Evolutionary conservation across 2,329 filamentous ascomycete genomes (phyloP), one percentile per base, ranked within the genome.

Genomic region (Myriosclerotinia curreyana): DNA sequence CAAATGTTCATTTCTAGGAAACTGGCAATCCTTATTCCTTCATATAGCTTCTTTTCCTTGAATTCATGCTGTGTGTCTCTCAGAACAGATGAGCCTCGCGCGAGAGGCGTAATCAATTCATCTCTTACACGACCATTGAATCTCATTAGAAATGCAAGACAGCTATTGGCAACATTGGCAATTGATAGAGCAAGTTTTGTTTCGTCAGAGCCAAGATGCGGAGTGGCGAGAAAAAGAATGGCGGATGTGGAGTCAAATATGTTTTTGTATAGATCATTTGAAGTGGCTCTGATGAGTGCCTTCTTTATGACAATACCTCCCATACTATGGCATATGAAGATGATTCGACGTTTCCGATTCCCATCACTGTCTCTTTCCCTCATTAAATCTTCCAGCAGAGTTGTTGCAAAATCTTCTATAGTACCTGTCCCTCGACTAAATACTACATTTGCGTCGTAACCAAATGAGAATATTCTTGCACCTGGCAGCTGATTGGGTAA

Each of bases 171-270:
- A 52, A 67, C 25, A 9, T 46, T 64, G 8, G 61, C 61, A 2
- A 66, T 22, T 0, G 46, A 20, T 1, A 48, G 34, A 5, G 64
- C 17, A n/a, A 66, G 15, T 6, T 65, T 53, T 6, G 69, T 66
- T 31, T 51, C 28, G 4, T 76, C 68, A 1, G 75, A 74, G 0
- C 75, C 76, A 15, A 73, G 64, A 55, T 79, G 77, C 14, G 77
- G 77, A 1, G 76, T 78, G 0, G 72, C 76, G 0, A 79, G 67
- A 48, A 79, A 79, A 34, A 79, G 68, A 0, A 79, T 74, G 0
- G 72, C 69, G 2, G 60, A 62, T 5, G 77, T 66, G 2, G 73
- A 66, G 0, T 67, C 46, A 5, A 69, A 69, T 2, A 76, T 38
- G 0, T 65, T 28, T 2, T 61, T 17, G 56, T 71, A 77, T 1